A percentile compares a stretch with the other conserved stretches of the same genome.
These are phyloP conservation scores for Martiniozyma abietophila DNA, from an alignment of 805 yeast species.

Conservation along the genomic window DNA sequence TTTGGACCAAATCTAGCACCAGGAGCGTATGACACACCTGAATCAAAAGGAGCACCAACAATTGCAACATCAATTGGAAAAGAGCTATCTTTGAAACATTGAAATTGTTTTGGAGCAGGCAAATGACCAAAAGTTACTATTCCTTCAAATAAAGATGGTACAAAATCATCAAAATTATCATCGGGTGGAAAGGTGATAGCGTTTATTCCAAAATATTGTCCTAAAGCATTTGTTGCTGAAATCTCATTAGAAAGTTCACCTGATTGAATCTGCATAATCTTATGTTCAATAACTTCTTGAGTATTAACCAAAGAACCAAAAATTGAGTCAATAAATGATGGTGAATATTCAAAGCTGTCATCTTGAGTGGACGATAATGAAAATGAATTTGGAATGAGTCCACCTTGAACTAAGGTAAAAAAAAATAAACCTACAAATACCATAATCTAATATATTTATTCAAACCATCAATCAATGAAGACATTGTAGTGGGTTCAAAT, in stretches of 20 bases:
- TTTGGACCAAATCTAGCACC: slow-evolving; percentile 56
- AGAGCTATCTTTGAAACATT: slow-evolving; percentile 36
- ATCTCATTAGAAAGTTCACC: slow-evolving; percentile 8
- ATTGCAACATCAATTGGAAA: slow-evolving; percentile 41
- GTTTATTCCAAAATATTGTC: slow-evolving; percentile 15
- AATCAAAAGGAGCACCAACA: slow-evolving; percentile 52
- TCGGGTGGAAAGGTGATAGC: slow-evolving; percentile 25
- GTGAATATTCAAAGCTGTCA: no score
- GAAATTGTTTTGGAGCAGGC: slow-evolving; percentile 28
- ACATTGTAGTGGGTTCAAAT: no score
- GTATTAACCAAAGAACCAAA: slow-evolving; percentile 1
- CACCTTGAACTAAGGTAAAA: no score
- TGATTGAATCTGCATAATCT: slow-evolving; percentile 4
- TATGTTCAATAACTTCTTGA: slow-evolving; percentile 7
- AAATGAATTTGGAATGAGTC: no score
- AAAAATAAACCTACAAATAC: no score
- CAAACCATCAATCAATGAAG: no score
- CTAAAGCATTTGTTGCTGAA: background rate
- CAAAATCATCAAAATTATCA: slow-evolving; percentile 29
- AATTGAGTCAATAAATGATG: background rate
- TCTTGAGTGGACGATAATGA: no score
- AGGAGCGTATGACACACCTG: slow-evolving; percentile 46
- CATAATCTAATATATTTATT: no score
- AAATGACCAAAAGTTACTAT: slow-evolving; percentile 47
- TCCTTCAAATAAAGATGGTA: slow-evolving; percentile 34